Evolutionary conservation across 768 basidiomycete genomes (phyloP).

Genomic region (Exidia glandulosa): DNA sequence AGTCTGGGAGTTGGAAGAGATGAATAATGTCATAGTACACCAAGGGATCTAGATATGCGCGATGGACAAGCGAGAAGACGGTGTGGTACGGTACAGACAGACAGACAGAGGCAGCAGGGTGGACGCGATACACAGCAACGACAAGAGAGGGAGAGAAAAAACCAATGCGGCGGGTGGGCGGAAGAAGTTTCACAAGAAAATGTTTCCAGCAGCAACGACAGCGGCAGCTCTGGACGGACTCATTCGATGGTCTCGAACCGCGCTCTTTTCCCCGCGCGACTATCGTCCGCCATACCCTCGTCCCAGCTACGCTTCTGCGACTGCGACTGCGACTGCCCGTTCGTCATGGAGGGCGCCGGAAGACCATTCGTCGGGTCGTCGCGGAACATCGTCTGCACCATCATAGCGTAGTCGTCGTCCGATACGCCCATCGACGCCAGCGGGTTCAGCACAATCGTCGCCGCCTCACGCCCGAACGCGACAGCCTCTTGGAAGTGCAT

Average conservation of each 20-base stretch:
- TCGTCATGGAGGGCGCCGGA: conserved; percentile 32
- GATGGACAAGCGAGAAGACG: too few species aligned
- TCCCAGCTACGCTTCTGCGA: conserved; percentile 19
- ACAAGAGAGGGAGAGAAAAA: too few species aligned
- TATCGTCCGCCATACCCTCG: conserved; percentile 17
- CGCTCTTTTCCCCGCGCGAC: conserved; percentile 26
- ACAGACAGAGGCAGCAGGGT: background rate
- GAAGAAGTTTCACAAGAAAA: too few species aligned
- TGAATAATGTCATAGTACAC: too few species aligned
- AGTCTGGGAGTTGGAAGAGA: too few species aligned
- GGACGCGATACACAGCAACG: background rate
- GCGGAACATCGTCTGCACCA: conserved; percentile 61
- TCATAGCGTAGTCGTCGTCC: conserved; percentile 77
- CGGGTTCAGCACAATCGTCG: conserved; percentile 43
- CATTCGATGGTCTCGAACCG: conserved; percentile 31
- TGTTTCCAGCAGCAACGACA: background rate
- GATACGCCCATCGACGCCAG: conserved; percentile 79
- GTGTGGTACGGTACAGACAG: background rate
- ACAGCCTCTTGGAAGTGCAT: background rate
- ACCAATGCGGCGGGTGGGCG: too few species aligned
- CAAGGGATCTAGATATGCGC: too few species aligned
- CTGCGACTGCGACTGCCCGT: conserved; percentile 9
- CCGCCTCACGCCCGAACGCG: background rate
- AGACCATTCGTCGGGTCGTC: conserved; percentile 38
- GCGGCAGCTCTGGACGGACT: background rate